These are phyloP conservation scores for Epichloe glyceriae DNA, from an alignment of 2,329 filamentous ascomycete species.

Conservation along the genomic window DNA sequence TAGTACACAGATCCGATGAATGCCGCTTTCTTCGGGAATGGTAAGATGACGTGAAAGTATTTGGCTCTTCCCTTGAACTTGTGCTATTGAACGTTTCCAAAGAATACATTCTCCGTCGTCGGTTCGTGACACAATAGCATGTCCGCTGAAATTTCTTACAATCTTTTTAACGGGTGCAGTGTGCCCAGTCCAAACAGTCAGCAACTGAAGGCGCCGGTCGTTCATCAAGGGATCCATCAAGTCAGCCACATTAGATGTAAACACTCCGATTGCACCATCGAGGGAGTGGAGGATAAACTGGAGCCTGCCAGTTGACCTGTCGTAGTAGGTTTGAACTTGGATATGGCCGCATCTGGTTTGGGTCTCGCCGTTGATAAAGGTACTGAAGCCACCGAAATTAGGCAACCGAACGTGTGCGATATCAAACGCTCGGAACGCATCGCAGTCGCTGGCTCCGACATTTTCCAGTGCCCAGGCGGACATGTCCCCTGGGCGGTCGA, in stretches of 20 bases:
- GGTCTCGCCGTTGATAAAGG: constrained; percentile 13
- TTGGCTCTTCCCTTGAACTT: constrained; percentile 25
- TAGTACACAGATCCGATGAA: constrained; percentile 68
- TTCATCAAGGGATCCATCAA: constrained; percentile 63
- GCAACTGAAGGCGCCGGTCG: constrained; percentile 45
- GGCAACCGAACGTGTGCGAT: constrained; percentile 61
- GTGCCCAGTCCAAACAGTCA: constrained; percentile 72
- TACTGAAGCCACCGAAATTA: constrained; percentile 34
- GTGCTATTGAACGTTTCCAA: constrained; percentile 50
- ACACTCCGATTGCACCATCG: constrained; percentile 72
- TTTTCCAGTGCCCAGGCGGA: constrained; percentile 89
- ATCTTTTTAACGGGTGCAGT: constrained; percentile 71
- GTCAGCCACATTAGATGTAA: constrained; percentile 63
- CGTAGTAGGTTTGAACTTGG: constrained; percentile 63
- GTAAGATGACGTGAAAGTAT: constrained; percentile 52
- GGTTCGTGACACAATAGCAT: constrained; percentile 70
- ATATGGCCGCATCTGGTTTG: constrained; percentile 31
- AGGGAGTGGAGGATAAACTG: constrained; percentile 73
- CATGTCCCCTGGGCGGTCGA: constrained; percentile 77
- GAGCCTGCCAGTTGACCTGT: constrained; percentile 48
- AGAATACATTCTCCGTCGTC: constrained; percentile 66
- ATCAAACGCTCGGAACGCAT: constrained; percentile 64
- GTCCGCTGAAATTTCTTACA: constrained; percentile 70
- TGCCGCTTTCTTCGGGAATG: constrained; percentile 54
- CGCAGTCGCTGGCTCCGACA: constrained; percentile 56